Percentiles rank a stretch among this genome's conserved stretches.
Conservation (phyloP, 2,329 filamentous ascomycete species). For the Chaetothyriales sp. region DNA sequence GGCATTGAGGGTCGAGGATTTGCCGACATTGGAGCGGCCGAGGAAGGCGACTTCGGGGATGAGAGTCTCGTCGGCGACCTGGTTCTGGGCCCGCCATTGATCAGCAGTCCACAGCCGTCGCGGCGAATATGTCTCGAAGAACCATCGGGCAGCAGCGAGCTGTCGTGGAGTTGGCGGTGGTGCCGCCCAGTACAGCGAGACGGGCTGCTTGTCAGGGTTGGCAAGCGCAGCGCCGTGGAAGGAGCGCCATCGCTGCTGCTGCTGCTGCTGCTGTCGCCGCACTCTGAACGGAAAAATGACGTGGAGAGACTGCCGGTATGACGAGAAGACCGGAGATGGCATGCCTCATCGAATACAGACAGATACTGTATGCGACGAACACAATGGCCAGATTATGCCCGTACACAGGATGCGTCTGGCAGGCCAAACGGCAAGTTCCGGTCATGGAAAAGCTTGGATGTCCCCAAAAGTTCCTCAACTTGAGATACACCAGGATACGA, state of each 20-base stretch:
- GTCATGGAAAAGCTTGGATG: background rate
- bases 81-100: conserved; percentile 41
- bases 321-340: background rate
- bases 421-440: background rate
- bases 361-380: background rate
- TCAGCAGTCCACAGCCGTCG: conserved; percentile 46
- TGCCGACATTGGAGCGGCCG: conserved; percentile 58
- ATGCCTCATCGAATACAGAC: background rate
- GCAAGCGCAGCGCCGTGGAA: background rate
- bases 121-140: conserved; percentile 36
- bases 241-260: background rate
- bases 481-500: background rate
- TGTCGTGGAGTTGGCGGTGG: conserved; percentile 30
- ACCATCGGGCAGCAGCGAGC: conserved; percentile 28
- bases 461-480: background rate
- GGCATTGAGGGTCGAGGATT: conserved; percentile 53
- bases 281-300: background rate
- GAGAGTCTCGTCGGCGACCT: conserved; percentile 28
- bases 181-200: conserved; percentile 36
- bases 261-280: background rate
- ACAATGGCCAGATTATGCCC: too few species aligned
- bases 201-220: background rate
- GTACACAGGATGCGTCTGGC: too few species aligned
- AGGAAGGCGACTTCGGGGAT: conserved; percentile 53
- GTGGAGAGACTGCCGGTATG: background rate